Evolutionary conservation across 805 yeast genomes (phyloP).

Genomic region (Wickerhamiella sorbophila): DNA sequence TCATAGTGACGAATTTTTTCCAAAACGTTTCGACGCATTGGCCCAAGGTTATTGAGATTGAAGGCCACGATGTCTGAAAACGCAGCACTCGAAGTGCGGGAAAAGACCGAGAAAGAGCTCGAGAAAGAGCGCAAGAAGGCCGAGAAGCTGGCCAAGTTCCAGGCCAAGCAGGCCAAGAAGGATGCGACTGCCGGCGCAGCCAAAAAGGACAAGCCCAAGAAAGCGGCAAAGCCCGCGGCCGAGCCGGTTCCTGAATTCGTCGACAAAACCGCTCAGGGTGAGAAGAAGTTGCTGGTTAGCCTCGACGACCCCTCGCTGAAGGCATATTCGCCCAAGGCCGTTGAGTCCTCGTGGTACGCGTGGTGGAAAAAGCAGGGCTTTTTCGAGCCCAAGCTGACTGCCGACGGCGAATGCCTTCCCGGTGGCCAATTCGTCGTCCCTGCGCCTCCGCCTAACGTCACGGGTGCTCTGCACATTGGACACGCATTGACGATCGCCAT

Average conservation of each 20-base stretch:
- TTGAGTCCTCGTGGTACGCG: slow-evolving; percentile 92
- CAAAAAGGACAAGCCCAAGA: slow-evolving; percentile 25
- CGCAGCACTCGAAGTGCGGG: slow-evolving; percentile 19
- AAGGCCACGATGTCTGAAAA: slow-evolving; percentile 1
- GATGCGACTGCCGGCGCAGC: slow-evolving; percentile 27
- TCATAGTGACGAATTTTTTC: no score
- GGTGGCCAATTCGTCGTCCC: slow-evolving; percentile 84
- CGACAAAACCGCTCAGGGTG: slow-evolving; percentile 76
- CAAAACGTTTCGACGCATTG: background rate
- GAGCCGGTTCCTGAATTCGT: slow-evolving; percentile 74
- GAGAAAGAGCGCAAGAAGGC: slow-evolving; percentile 83
- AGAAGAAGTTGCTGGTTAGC: slow-evolving; percentile 74
- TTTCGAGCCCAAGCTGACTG: slow-evolving; percentile 73
- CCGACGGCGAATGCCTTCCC: slow-evolving; percentile 60
- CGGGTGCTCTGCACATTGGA: slow-evolving; percentile 97
- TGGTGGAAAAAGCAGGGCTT: slow-evolving; percentile 92
- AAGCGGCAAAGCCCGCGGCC: slow-evolving; percentile 48
- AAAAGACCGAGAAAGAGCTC: slow-evolving; percentile 63
- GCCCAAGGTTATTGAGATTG: background rate
- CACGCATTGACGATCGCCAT: slow-evolving; percentile 92
- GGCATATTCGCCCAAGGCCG: slow-evolving; percentile 83
- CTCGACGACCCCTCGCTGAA: slow-evolving; percentile 87
- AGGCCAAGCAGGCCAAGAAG: slow-evolving; percentile 65
- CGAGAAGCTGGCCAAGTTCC: slow-evolving; percentile 73
- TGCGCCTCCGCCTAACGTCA: slow-evolving; percentile 98